Evolutionary conservation across 441 rosid genomes (phyloP).

Genomic region (Erodium trifolium): DNA sequence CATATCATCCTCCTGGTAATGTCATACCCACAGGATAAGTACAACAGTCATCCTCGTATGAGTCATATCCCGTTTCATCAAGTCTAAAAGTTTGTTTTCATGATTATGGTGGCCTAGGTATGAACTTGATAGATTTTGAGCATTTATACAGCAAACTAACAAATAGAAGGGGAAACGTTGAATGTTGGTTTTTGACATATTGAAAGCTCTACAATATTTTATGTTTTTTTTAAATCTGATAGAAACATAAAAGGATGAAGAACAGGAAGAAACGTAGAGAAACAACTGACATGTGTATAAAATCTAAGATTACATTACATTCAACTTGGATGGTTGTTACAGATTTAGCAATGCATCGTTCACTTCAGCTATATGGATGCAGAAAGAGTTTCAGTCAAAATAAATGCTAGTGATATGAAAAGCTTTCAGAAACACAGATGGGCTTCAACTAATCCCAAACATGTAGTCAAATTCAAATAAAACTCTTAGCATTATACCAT

Average conservation of each 20-base stretch:
- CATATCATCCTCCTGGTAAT: slow-evolving; percentile 46
- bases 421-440: neutral
- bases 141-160: neutral
- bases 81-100: neutral
- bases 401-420: neutral
- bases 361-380: neutral
- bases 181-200: neutral
- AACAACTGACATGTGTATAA: neutral
- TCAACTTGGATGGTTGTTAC: neutral
- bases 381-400: neutral
- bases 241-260: too few species aligned
- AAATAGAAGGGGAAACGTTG: neutral
- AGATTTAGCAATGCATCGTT: neutral
- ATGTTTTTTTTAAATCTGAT: too few species aligned
- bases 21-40: neutral
- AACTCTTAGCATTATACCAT: neutral
- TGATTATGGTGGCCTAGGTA: neutral
- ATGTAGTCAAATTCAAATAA: neutral
- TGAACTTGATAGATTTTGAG: neutral
- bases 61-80: neutral
- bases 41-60: neutral
- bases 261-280: neutral
- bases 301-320: neutral
- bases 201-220: neutral
- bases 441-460: neutral